These are phyloP conservation scores for Microdochium nivale DNA, from an alignment of 2,329 filamentous ascomycete species.

Conservation along the genomic window DNA sequence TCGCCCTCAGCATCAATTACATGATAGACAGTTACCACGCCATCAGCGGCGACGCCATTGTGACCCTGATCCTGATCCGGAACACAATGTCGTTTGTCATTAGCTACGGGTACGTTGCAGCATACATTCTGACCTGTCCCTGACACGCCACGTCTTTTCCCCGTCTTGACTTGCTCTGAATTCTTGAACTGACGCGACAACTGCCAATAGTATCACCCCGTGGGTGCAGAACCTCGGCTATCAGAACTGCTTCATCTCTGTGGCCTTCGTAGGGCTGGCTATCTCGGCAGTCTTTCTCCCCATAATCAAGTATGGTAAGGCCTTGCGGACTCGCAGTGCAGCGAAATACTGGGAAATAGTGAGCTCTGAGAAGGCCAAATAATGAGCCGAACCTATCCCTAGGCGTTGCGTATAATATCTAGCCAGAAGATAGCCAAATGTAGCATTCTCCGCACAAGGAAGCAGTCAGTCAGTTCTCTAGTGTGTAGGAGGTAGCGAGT, in stretches of 20 bases:
- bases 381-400: no score
- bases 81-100: slow-evolving; percentile 30
- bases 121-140: no score
- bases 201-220: slow-evolving; percentile 32
- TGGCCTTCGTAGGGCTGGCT: slow-evolving; percentile 25
- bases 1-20: slow-evolving; percentile 29
- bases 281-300: slow-evolving; percentile 26
- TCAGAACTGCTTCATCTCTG: slow-evolving; percentile 34
- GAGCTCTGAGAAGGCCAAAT: no score
- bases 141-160: no score
- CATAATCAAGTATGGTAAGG: slow-evolving; percentile 28
- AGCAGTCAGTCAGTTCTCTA: no score
- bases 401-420: no score
- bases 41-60: slow-evolving; percentile 28
- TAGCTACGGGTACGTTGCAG: slow-evolving; percentile 22
- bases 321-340: slow-evolving; percentile 13
- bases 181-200: no score
- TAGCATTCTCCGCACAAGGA: no score
- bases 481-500: no score
- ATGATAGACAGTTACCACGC: slow-evolving; percentile 31
- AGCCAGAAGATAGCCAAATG: no score
- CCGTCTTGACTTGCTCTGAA: no score
- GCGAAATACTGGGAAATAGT: slow-evolving; percentile 6
- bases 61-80: slow-evolving; percentile 28
- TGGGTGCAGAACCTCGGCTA: slow-evolving; percentile 33